Conservation (phyloP, 306 rosid genomes). For the Vigna mungo region DNA sequence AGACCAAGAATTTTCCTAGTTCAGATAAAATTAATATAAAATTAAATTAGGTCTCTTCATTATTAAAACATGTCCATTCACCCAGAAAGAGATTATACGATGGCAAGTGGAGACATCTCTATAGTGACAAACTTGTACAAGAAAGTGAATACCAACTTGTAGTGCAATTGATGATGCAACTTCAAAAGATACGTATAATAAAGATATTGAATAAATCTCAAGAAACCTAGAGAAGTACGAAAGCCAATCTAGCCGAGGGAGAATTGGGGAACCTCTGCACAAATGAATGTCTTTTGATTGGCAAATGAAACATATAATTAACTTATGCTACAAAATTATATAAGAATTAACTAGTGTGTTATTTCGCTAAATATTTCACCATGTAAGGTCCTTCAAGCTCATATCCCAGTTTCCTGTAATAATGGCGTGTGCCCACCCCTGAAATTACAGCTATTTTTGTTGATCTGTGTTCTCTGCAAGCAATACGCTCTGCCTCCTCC, state of each 20-base stretch:
- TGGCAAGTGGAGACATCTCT: background rate
- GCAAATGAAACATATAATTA: slow-evolving; percentile 32
- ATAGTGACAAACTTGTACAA: background rate
- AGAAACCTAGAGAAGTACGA: slow-evolving; percentile 13
- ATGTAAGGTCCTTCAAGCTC: slow-evolving; percentile 99
- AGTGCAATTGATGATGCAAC: slow-evolving; percentile 4
- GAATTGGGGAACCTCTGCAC: slow-evolving; percentile 7
- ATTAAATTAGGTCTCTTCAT: background rate
- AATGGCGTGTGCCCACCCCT: slow-evolving; percentile 97
- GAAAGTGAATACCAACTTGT: background rate
- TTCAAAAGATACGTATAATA: background rate
- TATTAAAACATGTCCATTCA: background rate
- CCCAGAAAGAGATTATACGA: background rate
- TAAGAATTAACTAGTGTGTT: slow-evolving; percentile 14
- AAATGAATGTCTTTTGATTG: slow-evolving; percentile 4
- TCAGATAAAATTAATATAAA: no score
- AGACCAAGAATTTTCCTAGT: no score
- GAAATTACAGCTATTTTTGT: slow-evolving; percentile 89
- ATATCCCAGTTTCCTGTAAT: slow-evolving; percentile 87
- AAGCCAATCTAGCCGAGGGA: background rate
- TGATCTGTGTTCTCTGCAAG: slow-evolving; percentile 80
- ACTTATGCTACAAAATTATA: slow-evolving; percentile 53
- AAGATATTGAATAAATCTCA: background rate
- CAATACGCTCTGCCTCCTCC: slow-evolving; percentile 96
- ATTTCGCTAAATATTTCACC: slow-evolving; percentile 73